These are phyloP conservation scores for Neodidymelliopsis sp. DNA, from an alignment of 2,329 filamentous ascomycete species.

Conservation along the genomic window DNA sequence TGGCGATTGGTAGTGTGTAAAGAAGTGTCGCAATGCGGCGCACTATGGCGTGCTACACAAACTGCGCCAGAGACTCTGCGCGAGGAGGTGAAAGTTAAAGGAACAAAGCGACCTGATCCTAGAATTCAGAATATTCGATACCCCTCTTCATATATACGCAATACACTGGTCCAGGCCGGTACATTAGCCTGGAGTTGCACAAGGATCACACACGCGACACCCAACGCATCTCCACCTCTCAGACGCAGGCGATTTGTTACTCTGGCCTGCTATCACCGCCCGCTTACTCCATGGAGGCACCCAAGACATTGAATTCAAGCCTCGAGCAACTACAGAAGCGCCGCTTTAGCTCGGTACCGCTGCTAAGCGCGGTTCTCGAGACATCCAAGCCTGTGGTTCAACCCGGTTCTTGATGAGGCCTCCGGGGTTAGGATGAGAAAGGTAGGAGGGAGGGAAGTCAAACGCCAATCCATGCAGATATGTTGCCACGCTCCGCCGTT, in stretches of 20 bases:
- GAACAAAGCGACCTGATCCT: slow-evolving; percentile 18
- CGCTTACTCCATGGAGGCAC: slow-evolving; percentile 6
- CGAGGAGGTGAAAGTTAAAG: slow-evolving; percentile 14
- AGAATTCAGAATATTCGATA: slow-evolving; percentile 3
- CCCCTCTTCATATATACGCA: slow-evolving; percentile 27
- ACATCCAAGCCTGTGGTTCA: slow-evolving; percentile 30
- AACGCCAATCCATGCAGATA: slow-evolving; percentile 21
- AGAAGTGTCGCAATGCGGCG: not conserved
- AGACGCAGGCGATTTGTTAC: slow-evolving; percentile 10
- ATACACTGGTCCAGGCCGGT: slow-evolving; percentile 14
- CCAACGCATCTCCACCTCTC: slow-evolving; percentile 4
- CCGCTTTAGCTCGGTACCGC: slow-evolving; percentile 19
- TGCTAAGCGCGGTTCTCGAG: slow-evolving; percentile 29
- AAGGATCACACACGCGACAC: slow-evolving; percentile 22
- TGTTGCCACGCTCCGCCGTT: slow-evolving; percentile 18
- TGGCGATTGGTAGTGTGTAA: not conserved
- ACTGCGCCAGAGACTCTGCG: slow-evolving; percentile 6
- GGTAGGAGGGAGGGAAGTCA: slow-evolving; percentile 28
- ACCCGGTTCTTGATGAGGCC: slow-evolving; percentile 15
- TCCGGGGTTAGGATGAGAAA: slow-evolving; percentile 27
- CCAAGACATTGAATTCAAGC: slow-evolving; percentile 21
- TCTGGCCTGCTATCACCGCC: slow-evolving; percentile 24
- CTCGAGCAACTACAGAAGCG: slow-evolving; percentile 20
- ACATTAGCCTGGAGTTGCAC: slow-evolving; percentile 22
- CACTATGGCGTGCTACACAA: slow-evolving; percentile 1